Percentiles rank a stretch among this genome's conserved stretches.
These are phyloP conservation scores for Parmelia sp. DNA, from an alignment of 495 filamentous ascomycete species.

Conservation along the genomic window DNA sequence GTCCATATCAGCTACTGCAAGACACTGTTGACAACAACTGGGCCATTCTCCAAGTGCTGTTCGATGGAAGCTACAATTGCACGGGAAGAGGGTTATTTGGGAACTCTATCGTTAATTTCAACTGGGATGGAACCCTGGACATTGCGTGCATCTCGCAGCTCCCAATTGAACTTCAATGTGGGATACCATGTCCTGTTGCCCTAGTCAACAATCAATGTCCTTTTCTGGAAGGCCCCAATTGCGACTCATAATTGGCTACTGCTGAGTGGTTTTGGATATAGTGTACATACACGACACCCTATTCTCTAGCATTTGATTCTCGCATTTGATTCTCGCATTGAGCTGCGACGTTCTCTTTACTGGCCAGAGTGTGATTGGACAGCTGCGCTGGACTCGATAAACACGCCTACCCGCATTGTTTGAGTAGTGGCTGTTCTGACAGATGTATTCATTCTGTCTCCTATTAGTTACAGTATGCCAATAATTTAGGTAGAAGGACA, in stretches of 20 bases:
- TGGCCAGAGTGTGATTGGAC: neutral
- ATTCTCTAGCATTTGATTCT: neutral
- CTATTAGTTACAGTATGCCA: neutral
- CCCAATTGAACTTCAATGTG: neutral
- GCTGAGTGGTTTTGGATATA: neutral
- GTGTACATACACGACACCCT: neutral
- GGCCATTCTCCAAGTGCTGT: slow-evolving; percentile 17
- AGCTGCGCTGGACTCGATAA: neutral
- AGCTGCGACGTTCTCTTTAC: neutral
- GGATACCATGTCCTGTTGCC: neutral
- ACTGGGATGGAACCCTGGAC: slow-evolving; percentile 17
- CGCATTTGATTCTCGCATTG: neutral
- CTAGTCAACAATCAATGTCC: neutral
- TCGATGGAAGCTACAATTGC: slow-evolving; percentile 24
- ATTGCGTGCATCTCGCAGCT: slow-evolving; percentile 21
- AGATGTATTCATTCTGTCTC: neutral
- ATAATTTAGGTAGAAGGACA: no score
- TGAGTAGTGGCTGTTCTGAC: neutral
- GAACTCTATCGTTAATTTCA: slow-evolving; percentile 16
- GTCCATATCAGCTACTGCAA: slow-evolving; percentile 12
- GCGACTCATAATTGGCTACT: neutral
- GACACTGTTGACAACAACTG: slow-evolving; percentile 18
- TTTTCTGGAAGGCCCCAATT: neutral
- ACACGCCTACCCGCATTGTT: neutral
- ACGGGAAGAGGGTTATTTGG: slow-evolving; percentile 15